phyloP scores from a whole-genome alignment of 306 rosid genomes.

The Malus sieversii region DNA sequence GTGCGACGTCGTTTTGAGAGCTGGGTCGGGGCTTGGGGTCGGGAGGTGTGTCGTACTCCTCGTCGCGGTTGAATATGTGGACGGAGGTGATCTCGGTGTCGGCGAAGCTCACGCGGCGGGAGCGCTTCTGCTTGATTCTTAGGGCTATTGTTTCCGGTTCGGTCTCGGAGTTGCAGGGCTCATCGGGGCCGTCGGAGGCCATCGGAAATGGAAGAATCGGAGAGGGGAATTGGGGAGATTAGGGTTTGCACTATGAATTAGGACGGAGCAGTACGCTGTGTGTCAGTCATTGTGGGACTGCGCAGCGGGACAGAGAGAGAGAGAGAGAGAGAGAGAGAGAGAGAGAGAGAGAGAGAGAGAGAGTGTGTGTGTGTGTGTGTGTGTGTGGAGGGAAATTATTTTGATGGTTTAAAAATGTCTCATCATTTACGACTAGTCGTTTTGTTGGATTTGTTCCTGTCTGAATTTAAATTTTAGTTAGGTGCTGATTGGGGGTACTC shows the following conservation, averaged over 20 bases:
- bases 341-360: background rate
- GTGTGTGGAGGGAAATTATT: conserved; percentile 10
- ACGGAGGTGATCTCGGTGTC: conserved; percentile 91
- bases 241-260: conserved; percentile 17
- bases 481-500: too few relatives aligned
- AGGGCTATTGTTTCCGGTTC: conserved; percentile 45
- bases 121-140: conserved; percentile 40
- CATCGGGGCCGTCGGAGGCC: conserved; percentile 39
- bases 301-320: background rate
- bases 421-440: background rate
- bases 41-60: conserved; percentile 45
- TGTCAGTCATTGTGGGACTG: background rate
- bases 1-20: conserved; percentile 11
- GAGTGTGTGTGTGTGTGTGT: too few relatives aligned
- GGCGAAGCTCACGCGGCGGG: conserved; percentile 93
- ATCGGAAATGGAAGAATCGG: conserved; percentile 9
- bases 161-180: conserved; percentile 44
- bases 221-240: background rate
- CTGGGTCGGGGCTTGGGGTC: conserved; percentile 23
- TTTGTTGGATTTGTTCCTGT: background rate
- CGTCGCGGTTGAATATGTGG: conserved; percentile 75
- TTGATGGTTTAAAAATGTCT: background rate
- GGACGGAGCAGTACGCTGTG: background rate
- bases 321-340: background rate
- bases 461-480: too few relatives aligned